Evolutionary conservation across 176 grass and related monocot species (phyloP).

Genomic region (Puccinellia tenuiflora): DNA sequence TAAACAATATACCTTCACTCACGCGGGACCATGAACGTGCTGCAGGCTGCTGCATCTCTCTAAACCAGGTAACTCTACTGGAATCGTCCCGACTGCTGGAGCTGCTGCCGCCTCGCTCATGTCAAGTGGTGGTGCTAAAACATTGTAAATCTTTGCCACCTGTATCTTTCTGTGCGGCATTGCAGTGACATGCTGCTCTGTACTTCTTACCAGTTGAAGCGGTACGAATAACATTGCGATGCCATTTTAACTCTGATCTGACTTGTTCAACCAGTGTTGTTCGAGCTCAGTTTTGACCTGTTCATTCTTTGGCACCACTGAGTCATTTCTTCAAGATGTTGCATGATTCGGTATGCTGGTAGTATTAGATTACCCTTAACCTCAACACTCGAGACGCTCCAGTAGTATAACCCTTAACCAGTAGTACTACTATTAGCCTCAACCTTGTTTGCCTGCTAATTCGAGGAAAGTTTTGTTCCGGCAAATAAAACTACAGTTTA

Average conservation of each 20-base stretch:
- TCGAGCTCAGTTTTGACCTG: neutral
- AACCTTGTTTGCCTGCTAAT: no score
- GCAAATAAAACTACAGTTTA: no score
- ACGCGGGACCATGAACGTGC: neutral
- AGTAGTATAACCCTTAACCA: no score
- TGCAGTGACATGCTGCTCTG: neutral
- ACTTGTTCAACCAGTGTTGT: neutral
- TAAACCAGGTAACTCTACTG: constrained; percentile 69
- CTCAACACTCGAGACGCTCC: neutral
- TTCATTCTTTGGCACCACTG: neutral
- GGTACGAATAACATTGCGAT: neutral
- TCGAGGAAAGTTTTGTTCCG: no score
- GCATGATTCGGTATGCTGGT: neutral
- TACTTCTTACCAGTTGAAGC: neutral
- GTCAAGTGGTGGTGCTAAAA: constrained; percentile 66
- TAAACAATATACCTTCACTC: neutral
- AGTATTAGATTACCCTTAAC: no score
- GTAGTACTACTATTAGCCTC: no score
- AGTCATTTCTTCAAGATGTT: neutral
- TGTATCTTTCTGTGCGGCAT: neutral
- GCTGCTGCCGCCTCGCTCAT: constrained; percentile 78
- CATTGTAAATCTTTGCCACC: constrained; percentile 23
- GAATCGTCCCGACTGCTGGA: constrained; percentile 67
- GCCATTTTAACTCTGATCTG: neutral
- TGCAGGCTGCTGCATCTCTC: constrained; percentile 85